Evolutionary conservation across 441 rosid species (phyloP).

Genomic region (Populus hybrid): DNA sequence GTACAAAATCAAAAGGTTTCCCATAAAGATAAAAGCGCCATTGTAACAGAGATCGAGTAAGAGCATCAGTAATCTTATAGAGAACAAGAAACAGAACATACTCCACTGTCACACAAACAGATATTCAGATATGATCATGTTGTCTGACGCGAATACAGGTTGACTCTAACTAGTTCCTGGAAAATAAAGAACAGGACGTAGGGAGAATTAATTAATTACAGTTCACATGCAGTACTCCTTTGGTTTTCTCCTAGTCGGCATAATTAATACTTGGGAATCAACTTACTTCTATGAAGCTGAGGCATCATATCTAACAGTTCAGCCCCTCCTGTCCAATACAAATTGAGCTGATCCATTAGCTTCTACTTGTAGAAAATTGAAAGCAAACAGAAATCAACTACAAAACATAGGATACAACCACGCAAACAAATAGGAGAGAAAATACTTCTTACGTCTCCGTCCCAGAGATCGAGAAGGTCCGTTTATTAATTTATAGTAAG

Average conservation of each 20-base stretch:
- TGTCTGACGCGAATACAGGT: not conserved
- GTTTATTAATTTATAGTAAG: no score
- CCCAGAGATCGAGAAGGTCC: no score
- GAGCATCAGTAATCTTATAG: no score
- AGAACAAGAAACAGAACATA: no score
- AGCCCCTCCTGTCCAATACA: not conserved
- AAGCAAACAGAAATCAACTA: not conserved
- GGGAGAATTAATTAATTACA: not conserved
- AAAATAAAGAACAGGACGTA: not conserved
- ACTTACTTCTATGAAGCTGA: not conserved
- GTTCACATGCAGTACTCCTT: not conserved
- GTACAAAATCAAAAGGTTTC: not conserved
- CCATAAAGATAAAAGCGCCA: no score
- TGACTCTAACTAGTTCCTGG: not conserved
- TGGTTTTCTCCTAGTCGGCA: not conserved
- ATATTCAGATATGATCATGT: not conserved
- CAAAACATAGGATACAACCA: not conserved
- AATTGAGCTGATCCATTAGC: not conserved
- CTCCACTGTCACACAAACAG: no score
- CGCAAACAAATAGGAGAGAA: not conserved
- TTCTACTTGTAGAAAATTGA: not conserved
- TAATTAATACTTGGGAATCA: not conserved
- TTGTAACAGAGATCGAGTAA: no score
- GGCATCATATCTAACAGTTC: not conserved
- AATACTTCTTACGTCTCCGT: not conserved